phyloP scores from a whole-genome alignment of 495 filamentous ascomycete genomes.

The Hypoxylon lienhwacheense region DNA sequence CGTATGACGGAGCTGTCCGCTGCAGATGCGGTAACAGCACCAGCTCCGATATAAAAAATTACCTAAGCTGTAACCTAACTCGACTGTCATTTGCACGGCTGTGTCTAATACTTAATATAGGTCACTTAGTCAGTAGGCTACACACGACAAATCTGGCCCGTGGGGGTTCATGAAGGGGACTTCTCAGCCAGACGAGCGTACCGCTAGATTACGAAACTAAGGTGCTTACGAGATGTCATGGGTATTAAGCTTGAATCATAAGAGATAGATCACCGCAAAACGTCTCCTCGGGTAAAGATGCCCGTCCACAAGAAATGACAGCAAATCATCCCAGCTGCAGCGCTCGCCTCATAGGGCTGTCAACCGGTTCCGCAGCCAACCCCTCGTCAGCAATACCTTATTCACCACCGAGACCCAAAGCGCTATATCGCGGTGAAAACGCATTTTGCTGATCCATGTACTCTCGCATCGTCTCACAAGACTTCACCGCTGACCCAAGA shows the following conservation, averaged over 20 bases:
- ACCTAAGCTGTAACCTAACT: no score
- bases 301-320: neutral
- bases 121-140: no score
- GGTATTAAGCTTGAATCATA: slow-evolving; percentile 3
- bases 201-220: slow-evolving; percentile 13
- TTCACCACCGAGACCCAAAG: no score
- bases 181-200: neutral
- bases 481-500: slow-evolving; percentile 3
- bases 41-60: no score
- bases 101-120: no score
- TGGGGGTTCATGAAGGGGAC: neutral
- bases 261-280: neutral
- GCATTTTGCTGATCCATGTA: no score
- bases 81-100: no score
- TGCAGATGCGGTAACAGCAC: no score
- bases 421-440: no score
- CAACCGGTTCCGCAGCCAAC: neutral
- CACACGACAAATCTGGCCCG: no score
- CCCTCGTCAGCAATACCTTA: slow-evolving; percentile 6
- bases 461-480: slow-evolving; percentile 8
- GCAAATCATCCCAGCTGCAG: slow-evolving; percentile 2
- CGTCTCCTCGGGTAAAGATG: neutral
- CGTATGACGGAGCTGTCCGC: no score
- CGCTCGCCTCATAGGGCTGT: slow-evolving; percentile 24
- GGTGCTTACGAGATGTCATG: slow-evolving; percentile 15